Conservation (phyloP, 108 stramenopile genomes). For the Nitzschia sp. region DNA sequence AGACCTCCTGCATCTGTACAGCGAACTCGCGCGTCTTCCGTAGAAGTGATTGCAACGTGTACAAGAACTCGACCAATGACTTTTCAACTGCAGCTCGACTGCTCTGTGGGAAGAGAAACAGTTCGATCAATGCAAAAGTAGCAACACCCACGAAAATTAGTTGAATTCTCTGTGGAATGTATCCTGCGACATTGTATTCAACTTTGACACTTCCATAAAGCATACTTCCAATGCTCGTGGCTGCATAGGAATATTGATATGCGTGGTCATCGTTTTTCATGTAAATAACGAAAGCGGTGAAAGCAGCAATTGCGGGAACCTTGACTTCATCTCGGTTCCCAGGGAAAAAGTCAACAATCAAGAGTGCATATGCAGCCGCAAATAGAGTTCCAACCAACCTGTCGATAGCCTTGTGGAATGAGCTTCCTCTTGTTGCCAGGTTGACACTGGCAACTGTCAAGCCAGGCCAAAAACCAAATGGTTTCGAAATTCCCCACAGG, state of each 20-base stretch:
- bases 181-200: slow-evolving; percentile 29
- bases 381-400: slow-evolving; percentile 49
- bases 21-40: slow-evolving; percentile 5
- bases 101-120: slow-evolving; percentile 38
- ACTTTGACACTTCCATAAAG: slow-evolving; percentile 45
- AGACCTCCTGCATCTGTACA: not conserved
- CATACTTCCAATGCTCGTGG: slow-evolving; percentile 44
- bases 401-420: slow-evolving; percentile 44
- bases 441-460: slow-evolving; percentile 51
- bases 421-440: slow-evolving; percentile 40
- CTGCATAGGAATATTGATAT: slow-evolving; percentile 44
- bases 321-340: slow-evolving; percentile 20
- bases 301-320: slow-evolving; percentile 29
- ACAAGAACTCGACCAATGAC: slow-evolving; percentile 37
- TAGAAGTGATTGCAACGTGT: slow-evolving; percentile 27
- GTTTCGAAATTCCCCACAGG: slow-evolving; percentile 39
- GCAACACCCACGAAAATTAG: slow-evolving; percentile 49
- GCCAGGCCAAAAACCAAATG: slow-evolving; percentile 48
- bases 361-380: slow-evolving; percentile 43
- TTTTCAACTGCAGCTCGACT: slow-evolving; percentile 40
- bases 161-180: slow-evolving; percentile 45
- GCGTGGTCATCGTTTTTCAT: slow-evolving; percentile 39
- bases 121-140: slow-evolving; percentile 42
- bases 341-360: slow-evolving; percentile 43
- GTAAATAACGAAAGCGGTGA: slow-evolving; percentile 40